Base-by-base conservation (phyloP, 352 stramenopile species). In the Globisporangium lucens region DNA sequence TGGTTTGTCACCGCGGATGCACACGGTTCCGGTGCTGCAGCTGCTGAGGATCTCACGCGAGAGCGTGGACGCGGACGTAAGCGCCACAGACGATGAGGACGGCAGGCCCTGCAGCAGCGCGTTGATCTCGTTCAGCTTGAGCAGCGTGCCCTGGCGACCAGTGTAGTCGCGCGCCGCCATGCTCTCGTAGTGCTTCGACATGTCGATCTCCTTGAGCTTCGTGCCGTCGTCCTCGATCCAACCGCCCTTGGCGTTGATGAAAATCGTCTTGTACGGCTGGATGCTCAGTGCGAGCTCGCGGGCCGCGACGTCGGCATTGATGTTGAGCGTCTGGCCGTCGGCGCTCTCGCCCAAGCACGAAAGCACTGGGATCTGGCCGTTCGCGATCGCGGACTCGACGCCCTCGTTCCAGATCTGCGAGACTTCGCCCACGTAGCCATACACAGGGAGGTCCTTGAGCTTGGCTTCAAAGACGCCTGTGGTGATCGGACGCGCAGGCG, bases 101-200 rank as follows among this genome's bases (percentile, higher is more conserved):
- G 90, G 88, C 38, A 97, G 71, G 38, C 80, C 80, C 63, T 94
- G 76, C 49, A 96, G 74, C 22, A 97, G 77, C 36, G 77, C 75
- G 73, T 96, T 89, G 72, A 97, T 96, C 75, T 97, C 90, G 63
- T 95, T 96, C 17, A 97, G 78, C 80, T 97, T 97, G 61, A 97
- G 80, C n/a, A 96, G 80, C 61, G 90, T 97, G 57, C 90, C 90
- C 65, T 97, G 89, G 43, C 90, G 89, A 17, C 89, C 89, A 24
- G 84, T 93, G 76, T 96, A 97, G 78, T 96, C 88, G 17, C 77
- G 77, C 13, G 83, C 70, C 12, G 85, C 85, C 82, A 97, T 92
- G 35, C 58, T 63, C 66, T 75, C 79, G 67, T 94, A 97, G 73
- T 97, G 83, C 43, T 79, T 86, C 29, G 75, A 64, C 87, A 97